These are phyloP conservation scores for Madurella fahalii DNA, from an alignment of 2,329 filamentous ascomycete genomes.

Conservation along the genomic window DNA sequence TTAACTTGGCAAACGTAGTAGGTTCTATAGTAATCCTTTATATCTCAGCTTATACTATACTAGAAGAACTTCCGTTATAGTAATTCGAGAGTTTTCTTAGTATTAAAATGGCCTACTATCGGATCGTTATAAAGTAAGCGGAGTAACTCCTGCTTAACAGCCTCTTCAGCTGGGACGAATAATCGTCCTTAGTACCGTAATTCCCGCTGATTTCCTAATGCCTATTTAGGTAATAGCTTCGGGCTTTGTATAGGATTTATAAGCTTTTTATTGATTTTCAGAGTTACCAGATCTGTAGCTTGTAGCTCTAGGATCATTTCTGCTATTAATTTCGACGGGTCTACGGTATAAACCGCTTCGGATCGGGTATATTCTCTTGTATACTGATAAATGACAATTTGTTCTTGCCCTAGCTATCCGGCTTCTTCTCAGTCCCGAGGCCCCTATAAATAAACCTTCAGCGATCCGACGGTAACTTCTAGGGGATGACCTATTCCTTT, in stretches of 20 bases:
- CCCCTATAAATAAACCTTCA: neutral
- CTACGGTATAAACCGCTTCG: too few species aligned
- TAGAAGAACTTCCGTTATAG: neutral
- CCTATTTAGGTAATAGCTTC: neutral
- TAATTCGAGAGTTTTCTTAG: neutral
- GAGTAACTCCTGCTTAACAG: neutral
- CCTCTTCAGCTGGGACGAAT: neutral
- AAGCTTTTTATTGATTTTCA: too few species aligned
- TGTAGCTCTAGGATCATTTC: too few species aligned
- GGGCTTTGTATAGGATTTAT: neutral
- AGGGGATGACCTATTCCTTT: neutral
- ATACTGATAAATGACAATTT: too few species aligned
- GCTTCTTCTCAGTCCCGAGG: too few species aligned
- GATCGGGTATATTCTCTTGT: too few species aligned
- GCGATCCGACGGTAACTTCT: neutral
- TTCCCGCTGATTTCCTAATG: too few species aligned
- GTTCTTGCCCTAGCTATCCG: too few species aligned
- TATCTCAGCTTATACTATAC: neutral
- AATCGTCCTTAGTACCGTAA: neutral
- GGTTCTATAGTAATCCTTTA: neutral
- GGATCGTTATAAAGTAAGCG: neutral
- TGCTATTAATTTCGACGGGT: too few species aligned
- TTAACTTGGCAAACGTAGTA: neutral
- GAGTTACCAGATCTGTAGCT: too few species aligned
- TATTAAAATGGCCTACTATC: neutral